Conservation (phyloP, 1,139 yeast genomes). For the Sugiyamaella castrensis region DNA sequence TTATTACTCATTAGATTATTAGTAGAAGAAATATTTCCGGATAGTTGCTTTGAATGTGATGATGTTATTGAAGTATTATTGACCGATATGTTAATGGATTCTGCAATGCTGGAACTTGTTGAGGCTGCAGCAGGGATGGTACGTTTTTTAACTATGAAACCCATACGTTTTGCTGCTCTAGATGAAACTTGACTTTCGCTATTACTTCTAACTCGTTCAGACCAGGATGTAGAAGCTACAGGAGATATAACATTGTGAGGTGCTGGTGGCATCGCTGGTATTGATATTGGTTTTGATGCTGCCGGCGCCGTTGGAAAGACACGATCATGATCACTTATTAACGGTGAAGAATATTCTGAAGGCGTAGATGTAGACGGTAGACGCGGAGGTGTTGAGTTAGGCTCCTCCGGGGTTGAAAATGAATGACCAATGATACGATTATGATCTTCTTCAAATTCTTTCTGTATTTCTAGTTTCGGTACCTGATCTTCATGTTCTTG, state of each 20-base stretch:
- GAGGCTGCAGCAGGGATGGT: not conserved
- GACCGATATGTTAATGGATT: not conserved
- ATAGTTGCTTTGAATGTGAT: not conserved
- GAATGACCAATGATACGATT: no score
- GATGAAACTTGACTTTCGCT: conserved; percentile 53
- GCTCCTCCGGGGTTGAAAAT: no score
- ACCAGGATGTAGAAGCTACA: conserved; percentile 6
- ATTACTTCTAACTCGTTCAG: conserved; percentile 49
- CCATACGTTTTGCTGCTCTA: conserved; percentile 46
- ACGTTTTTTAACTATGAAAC: conserved; percentile 29
- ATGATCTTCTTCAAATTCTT: no score
- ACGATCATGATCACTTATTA: no score
- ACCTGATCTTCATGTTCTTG: no score
- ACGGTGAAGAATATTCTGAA: no score
- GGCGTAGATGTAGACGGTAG: no score
- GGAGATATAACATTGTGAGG: not conserved
- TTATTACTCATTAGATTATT: not conserved
- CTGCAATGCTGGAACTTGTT: not conserved
- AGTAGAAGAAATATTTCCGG: not conserved
- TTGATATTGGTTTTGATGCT: no score
- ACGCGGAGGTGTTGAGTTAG: no score
- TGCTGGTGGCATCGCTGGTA: not conserved
- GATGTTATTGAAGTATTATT: conserved; percentile 9
- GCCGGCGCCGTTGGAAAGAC: no score
- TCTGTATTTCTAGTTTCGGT: no score